Evolutionary conservation across 257 asterid genomes (phyloP).

Genomic region (Solanum sejunctum): DNA sequence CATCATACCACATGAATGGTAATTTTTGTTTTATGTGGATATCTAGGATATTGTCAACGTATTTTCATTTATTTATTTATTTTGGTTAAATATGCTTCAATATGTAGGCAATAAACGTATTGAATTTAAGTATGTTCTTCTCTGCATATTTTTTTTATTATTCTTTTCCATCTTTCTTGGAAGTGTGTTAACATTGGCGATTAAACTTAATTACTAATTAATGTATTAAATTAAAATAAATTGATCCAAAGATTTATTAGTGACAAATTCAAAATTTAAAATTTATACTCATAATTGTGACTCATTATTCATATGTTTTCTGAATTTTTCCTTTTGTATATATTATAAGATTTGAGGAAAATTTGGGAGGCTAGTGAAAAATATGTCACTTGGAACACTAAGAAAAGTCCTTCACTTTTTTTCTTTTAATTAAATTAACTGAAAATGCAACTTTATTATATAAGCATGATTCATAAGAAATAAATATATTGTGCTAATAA

Average conservation of each 20-base stretch:
- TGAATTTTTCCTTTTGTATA: neutral
- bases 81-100: neutral
- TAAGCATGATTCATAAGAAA: neutral
- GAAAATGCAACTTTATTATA: neutral
- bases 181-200: neutral
- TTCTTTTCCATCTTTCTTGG: neutral
- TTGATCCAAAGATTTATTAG: neutral
- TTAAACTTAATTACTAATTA: neutral
- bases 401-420: neutral
- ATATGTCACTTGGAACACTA: neutral
- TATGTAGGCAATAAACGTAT: neutral
- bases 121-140: too few species aligned
- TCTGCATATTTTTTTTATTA: neutral
- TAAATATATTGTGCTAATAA: neutral
- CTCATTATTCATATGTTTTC: neutral
- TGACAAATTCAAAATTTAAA: neutral
- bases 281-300: neutral
- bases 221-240: neutral
- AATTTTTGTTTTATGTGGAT: neutral
- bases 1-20: neutral
- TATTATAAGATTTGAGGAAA: neutral
- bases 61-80: too few species aligned
- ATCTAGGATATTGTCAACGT: neutral
- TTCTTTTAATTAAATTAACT: neutral
- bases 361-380: neutral